Base-by-base conservation (phyloP, 148 eudicot genomes). In the Silene latifolia region DNA sequence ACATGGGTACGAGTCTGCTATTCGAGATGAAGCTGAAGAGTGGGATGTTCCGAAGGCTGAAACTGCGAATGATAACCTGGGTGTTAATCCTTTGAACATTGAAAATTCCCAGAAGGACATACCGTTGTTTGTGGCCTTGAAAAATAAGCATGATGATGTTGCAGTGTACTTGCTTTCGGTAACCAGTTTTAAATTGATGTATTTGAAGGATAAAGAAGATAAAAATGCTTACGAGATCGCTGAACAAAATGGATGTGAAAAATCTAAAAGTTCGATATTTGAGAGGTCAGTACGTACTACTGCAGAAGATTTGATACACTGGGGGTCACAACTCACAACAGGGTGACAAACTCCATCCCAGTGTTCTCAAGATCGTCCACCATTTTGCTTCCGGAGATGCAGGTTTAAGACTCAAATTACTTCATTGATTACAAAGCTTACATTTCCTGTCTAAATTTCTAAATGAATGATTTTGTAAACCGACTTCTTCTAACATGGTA, bases 221-320 rank as follows among this genome's bases (percentile, higher is more conserved):
- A 69, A 69, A 29, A 46, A 20, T 13, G 72, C 72, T 46, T 69
- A 69, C 21, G 72, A 69, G 72, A 69, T 69, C 18, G 72, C 72
- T 1, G 58, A 20, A 13, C 57, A 69, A 23, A 46, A 69, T 47
- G 72, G 72, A 20, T 69, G 72, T 47, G 58, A 46, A 20, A 13
- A 69, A 21, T 69, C 72, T 13, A 69, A 19, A 19, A 47, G 21
- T 13, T 46, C 58, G 57, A 69, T 69, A 21, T 17, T 47, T 23
- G 72, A 46, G 21, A 47, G 7, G 11, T 46, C 58, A 10, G 58
- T 47, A 5, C 58, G 27, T 21, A 54, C 14, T 46, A 20, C 18
- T 5, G 58, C 56, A 21, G 72, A 69, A 68, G 56, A 68, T 47
- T 69, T 69, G 72, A 20, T 48, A 5, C 46, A 11, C 20, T 69